Evolutionary conservation across 1,139 yeast species (phyloP).

Genomic region (Geotrichum aggregatum): DNA sequence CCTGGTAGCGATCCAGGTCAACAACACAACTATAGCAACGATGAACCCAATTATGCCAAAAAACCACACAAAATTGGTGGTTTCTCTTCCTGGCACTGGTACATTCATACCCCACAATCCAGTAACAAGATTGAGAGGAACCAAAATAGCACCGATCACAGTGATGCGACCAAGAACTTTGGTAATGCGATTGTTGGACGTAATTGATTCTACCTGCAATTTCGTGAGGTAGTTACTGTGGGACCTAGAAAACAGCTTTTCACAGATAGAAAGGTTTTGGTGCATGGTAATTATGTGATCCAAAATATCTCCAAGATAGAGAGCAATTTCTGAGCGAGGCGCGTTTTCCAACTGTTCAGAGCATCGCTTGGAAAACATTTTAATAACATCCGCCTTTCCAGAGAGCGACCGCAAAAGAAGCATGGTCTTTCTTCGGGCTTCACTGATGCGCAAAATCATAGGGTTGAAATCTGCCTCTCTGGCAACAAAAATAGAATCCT

Average conservation of each 20-base stretch:
- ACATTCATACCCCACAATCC: conserved; percentile 98
- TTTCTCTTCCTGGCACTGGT: conserved; percentile 66
- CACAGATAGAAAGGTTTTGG: conserved; percentile 83
- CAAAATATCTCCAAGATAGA: conserved; percentile 93
- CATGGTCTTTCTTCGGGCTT: conserved; percentile 86
- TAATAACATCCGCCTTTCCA: conserved; percentile 95
- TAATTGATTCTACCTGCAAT: conserved; percentile 85
- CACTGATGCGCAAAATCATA: conserved; percentile 81
- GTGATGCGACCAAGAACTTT: conserved; percentile 87
- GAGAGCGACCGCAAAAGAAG: conserved; percentile 82
- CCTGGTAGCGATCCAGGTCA: conserved; percentile 27
- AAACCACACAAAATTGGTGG: conserved; percentile 52
- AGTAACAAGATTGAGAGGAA: conserved; percentile 85
- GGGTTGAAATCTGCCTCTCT: conserved; percentile 54
- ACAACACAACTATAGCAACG: conserved; percentile 25
- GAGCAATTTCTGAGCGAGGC: conserved; percentile 44
- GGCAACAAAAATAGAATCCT: conserved; percentile 70
- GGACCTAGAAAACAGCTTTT: conserved; percentile 85
- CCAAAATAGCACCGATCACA: conserved; percentile 79
- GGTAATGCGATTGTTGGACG: conserved; percentile 78
- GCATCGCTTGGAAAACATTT: conserved; percentile 95
- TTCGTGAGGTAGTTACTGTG: conserved; percentile 93
- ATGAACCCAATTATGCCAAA: conserved; percentile 56
- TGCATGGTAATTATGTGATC: conserved; percentile 96
- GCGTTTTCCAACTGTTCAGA: conserved; percentile 56